These are phyloP conservation scores for Hydrangea macrophylla DNA, from an alignment of 148 eudicot species.

Conservation along the genomic window DNA sequence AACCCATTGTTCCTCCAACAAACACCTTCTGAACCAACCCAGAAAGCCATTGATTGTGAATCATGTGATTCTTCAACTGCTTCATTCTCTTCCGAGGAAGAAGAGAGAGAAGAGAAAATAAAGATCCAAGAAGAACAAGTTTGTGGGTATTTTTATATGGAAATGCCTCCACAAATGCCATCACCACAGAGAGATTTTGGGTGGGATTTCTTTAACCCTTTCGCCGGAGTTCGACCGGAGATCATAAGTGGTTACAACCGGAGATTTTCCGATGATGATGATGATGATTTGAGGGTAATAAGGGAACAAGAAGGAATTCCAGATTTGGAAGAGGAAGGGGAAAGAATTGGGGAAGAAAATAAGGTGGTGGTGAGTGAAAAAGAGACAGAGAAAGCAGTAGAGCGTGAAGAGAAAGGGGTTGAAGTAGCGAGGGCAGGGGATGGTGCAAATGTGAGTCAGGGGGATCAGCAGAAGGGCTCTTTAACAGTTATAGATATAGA, in stretches of 20 bases:
- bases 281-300: slow-evolving; percentile 67
- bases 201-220: slow-evolving; percentile 97
- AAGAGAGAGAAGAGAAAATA: slow-evolving; percentile 16
- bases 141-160: slow-evolving; percentile 65
- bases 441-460: slow-evolving; percentile 28
- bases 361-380: slow-evolving; percentile 25
- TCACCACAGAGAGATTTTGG: slow-evolving; percentile 83
- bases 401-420: slow-evolving; percentile 24
- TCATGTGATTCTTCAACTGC: slow-evolving; percentile 28
- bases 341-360: slow-evolving; percentile 22
- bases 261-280: slow-evolving; percentile 56
- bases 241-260: slow-evolving; percentile 41
- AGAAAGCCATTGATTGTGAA: slow-evolving; percentile 35
- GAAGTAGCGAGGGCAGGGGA: slow-evolving; percentile 35
- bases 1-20: slow-evolving; percentile 81
- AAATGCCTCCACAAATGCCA: slow-evolving; percentile 57
- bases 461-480: slow-evolving; percentile 49
- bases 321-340: slow-evolving; percentile 67
- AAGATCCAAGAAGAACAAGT: slow-evolving; percentile 18
- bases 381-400: slow-evolving; percentile 14
- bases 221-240: slow-evolving; percentile 49
- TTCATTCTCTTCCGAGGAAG: slow-evolving; percentile 39
- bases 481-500: slow-evolving; percentile 61
- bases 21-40: slow-evolving; percentile 47
- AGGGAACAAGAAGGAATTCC: slow-evolving; percentile 86